Base-by-base conservation (phyloP, 2,329 filamentous ascomycete species). In the Sporothrix brasiliensis region DNA sequence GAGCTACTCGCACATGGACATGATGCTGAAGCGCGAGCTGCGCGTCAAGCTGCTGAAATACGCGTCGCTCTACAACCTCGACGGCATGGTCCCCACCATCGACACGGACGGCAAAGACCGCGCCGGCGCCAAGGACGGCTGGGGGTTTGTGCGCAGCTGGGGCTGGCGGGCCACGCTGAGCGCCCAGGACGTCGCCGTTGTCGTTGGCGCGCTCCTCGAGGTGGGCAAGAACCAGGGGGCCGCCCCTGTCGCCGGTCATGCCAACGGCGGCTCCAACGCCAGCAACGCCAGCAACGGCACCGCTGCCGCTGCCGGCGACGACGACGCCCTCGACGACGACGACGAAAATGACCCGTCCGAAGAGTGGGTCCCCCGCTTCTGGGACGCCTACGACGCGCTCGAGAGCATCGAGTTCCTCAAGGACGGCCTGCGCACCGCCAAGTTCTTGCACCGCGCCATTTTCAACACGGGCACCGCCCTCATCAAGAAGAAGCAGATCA, bases 141-240 rank as follows among this genome's bases (percentile, higher is more conserved):
- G 94, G 94, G 94, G 95, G 0, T 99, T 98, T 77, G 94, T 98
- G 21, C 88, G 94, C 71, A 97, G 93, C 78, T 99, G 95, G 95
- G 95, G 95, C 13, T 99, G 94, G 94, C 91, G 94, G 78, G 94
- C 94, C 0, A 97, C 94, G 66, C 84, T 98, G 34, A 96, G 92
- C 73, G 95, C 95, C 6, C 92, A 94, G 65, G 95, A 99, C 78
- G 93, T 97, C 0, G 93, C 92, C n/a, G 92, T 97, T 19, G 89
- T 98, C 41, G 87, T 98, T 24, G 93, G 93, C 68, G 93, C 94
- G 19, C 90, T 99, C 63, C 87, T 99, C 1, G 95, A 99, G 81
- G 93, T 98, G 39, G 94, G 95, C 39, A 92, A 86, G 77, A 83
- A 84, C 68, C 79, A 78, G 21, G 77, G 82, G 0, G 72, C 78